Evolutionary conservation across 1,284 basidiomycete genomes (phyloP).

Genomic region (Moesziomyces parantarcticus): DNA sequence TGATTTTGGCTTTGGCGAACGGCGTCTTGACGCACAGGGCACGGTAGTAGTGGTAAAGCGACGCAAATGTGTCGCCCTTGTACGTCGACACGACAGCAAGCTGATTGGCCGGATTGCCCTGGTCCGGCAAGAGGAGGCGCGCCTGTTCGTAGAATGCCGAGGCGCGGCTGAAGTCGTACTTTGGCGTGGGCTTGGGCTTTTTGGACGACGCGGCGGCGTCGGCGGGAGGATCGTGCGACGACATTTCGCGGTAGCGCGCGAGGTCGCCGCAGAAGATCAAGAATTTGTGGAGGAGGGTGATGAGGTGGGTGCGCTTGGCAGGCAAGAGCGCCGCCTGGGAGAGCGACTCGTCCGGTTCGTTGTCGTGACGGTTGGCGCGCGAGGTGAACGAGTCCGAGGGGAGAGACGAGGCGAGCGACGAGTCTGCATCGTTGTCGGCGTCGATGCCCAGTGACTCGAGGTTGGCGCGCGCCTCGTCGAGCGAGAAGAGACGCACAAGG

Average conservation of each 20-base stretch:
- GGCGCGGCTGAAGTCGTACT: conserved; percentile 57
- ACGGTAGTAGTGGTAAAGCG: conserved; percentile 88
- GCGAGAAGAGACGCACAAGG: conserved; percentile 54
- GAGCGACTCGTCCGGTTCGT: conserved; percentile 42
- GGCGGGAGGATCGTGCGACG: conserved; percentile 66
- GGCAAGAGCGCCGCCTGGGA: conserved; percentile 47
- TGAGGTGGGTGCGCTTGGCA: conserved; percentile 48
- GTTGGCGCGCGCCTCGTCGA: conserved; percentile 54
- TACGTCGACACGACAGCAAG: conserved; percentile 91
- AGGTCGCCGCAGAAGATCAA: conserved; percentile 93
- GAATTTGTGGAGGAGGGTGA: conserved; percentile 80
- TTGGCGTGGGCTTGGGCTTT: conserved; percentile 14
- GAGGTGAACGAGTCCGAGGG: conserved; percentile 38
- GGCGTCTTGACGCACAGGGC: conserved; percentile 86
- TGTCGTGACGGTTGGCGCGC: conserved; percentile 27
- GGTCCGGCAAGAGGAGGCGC: conserved; percentile 57
- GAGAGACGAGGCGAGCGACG: conserved; percentile 31
- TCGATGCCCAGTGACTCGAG: conserved; percentile 52
- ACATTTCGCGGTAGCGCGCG: conserved; percentile 89
- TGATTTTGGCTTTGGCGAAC: conserved; percentile 87
- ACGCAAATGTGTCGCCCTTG: conserved; percentile 81
- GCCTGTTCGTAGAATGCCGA: conserved; percentile 60
- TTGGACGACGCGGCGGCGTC: conserved; percentile 14
- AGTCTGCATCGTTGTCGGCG: conserved; percentile 41
- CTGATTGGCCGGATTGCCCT: conserved; percentile 86